Evolutionary conservation across 805 yeast genomes (phyloP).

Genomic region (Komagataella kurtzmanii): DNA sequence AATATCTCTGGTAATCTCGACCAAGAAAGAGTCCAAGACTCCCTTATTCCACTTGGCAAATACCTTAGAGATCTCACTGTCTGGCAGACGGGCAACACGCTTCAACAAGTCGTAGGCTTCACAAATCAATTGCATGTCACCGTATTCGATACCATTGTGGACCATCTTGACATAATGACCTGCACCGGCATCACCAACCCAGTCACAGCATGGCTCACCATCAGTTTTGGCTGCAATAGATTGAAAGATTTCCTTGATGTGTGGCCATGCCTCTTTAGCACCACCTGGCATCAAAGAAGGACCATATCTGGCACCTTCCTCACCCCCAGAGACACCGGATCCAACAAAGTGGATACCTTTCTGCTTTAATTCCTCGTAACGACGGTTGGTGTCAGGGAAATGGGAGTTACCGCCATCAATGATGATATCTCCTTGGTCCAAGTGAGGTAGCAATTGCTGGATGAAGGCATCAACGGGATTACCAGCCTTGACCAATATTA

Average conservation of each 20-base stretch:
- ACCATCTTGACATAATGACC: conserved; percentile 99
- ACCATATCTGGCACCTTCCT: conserved; percentile 99
- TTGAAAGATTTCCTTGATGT: conserved; percentile 93
- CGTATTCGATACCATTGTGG: conserved; percentile 99
- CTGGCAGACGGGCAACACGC: conserved; percentile 81
- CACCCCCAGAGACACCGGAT: conserved; percentile 99
- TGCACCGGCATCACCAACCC: conserved; percentile 99
- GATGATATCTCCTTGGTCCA: conserved; percentile 95
- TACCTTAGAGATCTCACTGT: conserved; percentile 89
- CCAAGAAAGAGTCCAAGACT: conserved; percentile 90
- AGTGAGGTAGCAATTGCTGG: conserved; percentile 73
- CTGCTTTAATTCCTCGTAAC: conserved; percentile 75
- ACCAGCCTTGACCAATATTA: conserved; percentile 94
- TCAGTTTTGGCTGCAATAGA: conserved; percentile 91
- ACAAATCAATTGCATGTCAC: conserved; percentile 98
- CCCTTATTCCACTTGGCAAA: conserved; percentile 93
- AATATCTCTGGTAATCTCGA: conserved; percentile 95
- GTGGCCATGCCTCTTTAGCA: conserved; percentile 96
- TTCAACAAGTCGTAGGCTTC: conserved; percentile 96
- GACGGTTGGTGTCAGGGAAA: conserved; percentile 97
- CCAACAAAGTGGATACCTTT: conserved; percentile 92
- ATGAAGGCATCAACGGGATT: conserved; percentile 87
- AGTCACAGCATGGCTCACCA: conserved; percentile 99
- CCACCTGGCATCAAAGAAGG: conserved; percentile 99
- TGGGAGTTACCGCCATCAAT: conserved; percentile 99